A percentile compares a stretch with the other conserved stretches of the same genome.
Evolutionary conservation across 805 yeast genomes (phyloP).

Genomic region (Nakazawaea wickerhamii): DNA sequence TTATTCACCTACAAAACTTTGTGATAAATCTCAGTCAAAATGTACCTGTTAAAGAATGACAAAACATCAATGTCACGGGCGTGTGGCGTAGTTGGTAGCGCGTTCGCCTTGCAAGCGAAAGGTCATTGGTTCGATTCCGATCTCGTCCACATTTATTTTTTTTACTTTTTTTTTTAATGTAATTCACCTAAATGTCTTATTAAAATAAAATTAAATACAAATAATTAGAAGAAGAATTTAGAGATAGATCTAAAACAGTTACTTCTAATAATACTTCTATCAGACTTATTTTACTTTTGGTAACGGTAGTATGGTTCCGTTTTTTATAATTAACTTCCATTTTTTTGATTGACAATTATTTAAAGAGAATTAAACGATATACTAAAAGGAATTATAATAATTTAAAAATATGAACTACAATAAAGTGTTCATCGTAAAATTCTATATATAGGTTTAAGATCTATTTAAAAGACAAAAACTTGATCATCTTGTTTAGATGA

Average conservation of each 20-base stretch:
- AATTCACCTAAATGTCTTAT: conserved; percentile 14
- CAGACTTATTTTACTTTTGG: too few species aligned
- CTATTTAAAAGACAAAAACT: conserved; percentile 30
- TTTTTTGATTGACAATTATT: too few species aligned
- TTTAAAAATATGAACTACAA: too few species aligned
- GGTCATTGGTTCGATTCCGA: conserved; percentile 79
- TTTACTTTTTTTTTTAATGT: background rate
- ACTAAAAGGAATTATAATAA: too few species aligned
- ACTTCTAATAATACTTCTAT: conserved; percentile 12
- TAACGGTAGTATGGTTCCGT: too few species aligned
- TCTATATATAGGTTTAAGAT: background rate
- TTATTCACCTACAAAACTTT: too few species aligned
- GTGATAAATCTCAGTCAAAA: too few species aligned
- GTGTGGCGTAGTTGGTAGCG: conserved; percentile 83
- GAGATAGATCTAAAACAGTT: conserved; percentile 10
- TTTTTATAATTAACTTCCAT: too few species aligned
- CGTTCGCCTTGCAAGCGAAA: conserved; percentile 74
- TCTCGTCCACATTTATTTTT: conserved; percentile 49
- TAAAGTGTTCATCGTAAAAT: too few species aligned
- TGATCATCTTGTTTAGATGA: conserved; percentile 29
- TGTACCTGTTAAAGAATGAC: too few species aligned
- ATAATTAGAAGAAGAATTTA: conserved; percentile 16
- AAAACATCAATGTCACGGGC: conserved; percentile 43
- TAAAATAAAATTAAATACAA: conserved; percentile 18
- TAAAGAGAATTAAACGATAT: too few species aligned